A percentile compares a stretch with the other conserved stretches of the same genome.
These are phyloP conservation scores for Malus hybrid DNA, from an alignment of 331 rosid genomes.

Conservation along the genomic window DNA sequence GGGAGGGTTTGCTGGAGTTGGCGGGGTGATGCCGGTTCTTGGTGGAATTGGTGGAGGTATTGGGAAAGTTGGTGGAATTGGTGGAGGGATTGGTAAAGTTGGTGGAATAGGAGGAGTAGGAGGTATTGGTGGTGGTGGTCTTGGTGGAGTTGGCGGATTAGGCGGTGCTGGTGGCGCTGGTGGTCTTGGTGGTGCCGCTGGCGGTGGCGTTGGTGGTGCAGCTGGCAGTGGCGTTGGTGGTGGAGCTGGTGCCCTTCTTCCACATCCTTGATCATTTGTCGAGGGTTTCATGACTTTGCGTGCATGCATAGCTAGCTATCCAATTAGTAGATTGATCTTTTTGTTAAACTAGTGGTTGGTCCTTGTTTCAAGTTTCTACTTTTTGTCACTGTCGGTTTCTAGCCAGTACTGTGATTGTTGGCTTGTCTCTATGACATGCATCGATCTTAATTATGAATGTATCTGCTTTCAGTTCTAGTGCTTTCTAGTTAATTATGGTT, in stretches of 20 bases:
- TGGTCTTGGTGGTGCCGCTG: conserved; percentile 15
- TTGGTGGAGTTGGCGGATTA: conserved; percentile 7
- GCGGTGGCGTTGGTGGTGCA: conserved; percentile 17
- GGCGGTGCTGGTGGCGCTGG: conserved; percentile 1
- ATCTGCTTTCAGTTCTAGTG: neutral
- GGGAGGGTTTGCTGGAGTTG: conserved; percentile 39
- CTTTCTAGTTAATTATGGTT: neutral
- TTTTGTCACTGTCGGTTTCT: neutral
- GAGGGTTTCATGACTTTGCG: neutral
- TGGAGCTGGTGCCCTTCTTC: conserved; percentile 13
- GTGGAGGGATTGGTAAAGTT: conserved; percentile 28
- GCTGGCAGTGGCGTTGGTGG: conserved; percentile 12
- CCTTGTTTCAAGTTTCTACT: neutral
- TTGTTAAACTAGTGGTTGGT: neutral
- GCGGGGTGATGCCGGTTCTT: conserved; percentile 29
- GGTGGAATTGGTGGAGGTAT: conserved; percentile 47
- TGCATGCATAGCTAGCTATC: neutral
- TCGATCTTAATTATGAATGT: neutral
- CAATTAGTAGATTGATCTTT: neutral
- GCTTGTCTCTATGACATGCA: neutral
- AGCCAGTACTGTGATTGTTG: neutral
- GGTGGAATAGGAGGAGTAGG: conserved; percentile 34
- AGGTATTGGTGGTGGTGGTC: conserved; percentile 19
- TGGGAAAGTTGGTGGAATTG: conserved; percentile 27
- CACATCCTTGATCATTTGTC: neutral